Conservation (phyloP, 257 asterid species). For the Rauvolfia tetraphylla region DNA sequence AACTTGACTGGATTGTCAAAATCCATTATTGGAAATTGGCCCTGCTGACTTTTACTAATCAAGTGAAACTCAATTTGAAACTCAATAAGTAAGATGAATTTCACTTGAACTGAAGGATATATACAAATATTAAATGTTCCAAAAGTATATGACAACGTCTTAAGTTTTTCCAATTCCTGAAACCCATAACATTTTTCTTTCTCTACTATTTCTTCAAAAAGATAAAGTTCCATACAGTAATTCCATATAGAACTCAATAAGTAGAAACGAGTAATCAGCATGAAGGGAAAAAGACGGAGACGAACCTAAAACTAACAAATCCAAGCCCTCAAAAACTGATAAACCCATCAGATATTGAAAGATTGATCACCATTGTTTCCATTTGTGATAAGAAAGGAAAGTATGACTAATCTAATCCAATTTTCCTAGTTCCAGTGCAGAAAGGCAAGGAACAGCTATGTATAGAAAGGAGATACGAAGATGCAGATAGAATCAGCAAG, state of each 20-base stretch:
- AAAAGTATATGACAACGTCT: neutral
- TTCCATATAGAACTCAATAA: neutral
- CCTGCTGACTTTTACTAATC: neutral
- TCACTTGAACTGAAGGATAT: neutral
- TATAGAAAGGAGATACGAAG: neutral
- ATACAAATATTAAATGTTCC: neutral
- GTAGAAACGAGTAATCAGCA: neutral
- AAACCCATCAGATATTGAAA: neutral
- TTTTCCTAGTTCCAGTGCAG: neutral
- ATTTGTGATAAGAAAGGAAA: neutral
- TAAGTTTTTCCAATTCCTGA: neutral
- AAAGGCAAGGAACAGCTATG: neutral
- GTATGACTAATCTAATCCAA: neutral
- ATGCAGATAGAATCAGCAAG: neutral
- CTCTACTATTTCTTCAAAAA: neutral
- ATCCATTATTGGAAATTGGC: neutral
- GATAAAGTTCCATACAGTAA: neutral
- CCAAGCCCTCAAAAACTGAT: neutral
- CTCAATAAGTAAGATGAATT: neutral
- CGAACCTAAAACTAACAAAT: neutral
- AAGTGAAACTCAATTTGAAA: neutral
- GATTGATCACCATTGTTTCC: neutral
- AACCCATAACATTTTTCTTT: neutral
- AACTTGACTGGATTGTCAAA: neutral
- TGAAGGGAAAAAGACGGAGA: neutral